Conservation (phyloP, 176 grass and related monocot genomes). For the Oryza meridionalis region DNA sequence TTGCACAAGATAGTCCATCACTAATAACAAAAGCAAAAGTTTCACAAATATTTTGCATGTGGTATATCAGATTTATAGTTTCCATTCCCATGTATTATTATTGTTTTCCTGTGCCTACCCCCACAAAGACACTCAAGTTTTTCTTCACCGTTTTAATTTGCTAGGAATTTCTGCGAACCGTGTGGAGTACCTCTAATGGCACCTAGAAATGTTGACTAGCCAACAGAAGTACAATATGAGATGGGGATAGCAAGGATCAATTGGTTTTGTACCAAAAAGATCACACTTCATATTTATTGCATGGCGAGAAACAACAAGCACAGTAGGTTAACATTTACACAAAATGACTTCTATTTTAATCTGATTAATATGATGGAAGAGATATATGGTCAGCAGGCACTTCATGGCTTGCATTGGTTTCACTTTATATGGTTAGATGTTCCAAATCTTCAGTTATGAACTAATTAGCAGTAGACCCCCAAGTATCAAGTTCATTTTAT, state of each 20-base stretch:
- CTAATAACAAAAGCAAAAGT: constrained; percentile 3
- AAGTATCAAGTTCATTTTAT: constrained; percentile 3
- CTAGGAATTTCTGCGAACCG: background rate
- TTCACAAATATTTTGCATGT: background rate
- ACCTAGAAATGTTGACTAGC: constrained; percentile 19
- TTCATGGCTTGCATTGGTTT: background rate
- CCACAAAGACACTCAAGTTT: background rate
- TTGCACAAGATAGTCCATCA: background rate
- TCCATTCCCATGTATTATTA: background rate
- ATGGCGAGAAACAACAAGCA: background rate
- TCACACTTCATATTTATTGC: background rate
- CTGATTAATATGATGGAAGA: constrained; percentile 8
- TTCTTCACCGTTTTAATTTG: background rate
- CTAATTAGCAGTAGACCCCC: background rate
- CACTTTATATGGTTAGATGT: background rate
- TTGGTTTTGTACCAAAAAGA: background rate
- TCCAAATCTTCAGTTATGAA: background rate
- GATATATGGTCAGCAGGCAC: background rate
- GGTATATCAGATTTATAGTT: background rate
- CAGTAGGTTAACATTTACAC: constrained; percentile 6
- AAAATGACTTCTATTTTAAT: background rate
- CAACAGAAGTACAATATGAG: constrained; percentile 8
- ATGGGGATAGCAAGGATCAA: background rate
- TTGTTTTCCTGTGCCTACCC: background rate
- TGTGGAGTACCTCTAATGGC: constrained; percentile 16